Evolutionary conservation across 2,329 filamentous ascomycete species (phyloP).

Genomic region (Scortechinia acanthostroma): DNA sequence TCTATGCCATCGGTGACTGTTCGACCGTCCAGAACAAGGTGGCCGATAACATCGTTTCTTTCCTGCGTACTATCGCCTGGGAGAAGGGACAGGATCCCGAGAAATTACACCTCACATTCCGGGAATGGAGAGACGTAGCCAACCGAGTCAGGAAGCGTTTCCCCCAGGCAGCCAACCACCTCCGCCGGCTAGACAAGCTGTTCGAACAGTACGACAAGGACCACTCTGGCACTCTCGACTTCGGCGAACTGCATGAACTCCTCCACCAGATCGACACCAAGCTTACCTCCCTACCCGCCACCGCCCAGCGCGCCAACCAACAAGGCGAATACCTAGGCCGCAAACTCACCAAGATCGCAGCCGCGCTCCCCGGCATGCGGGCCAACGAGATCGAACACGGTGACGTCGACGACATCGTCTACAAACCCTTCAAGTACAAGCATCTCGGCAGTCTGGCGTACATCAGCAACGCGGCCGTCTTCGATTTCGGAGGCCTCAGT

Average conservation of each 20-base stretch:
- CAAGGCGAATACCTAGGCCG: constrained; percentile 87
- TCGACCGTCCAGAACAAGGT: constrained; percentile 96
- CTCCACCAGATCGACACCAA: constrained; percentile 89
- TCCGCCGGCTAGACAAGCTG: constrained; percentile 82
- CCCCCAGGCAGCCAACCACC: constrained; percentile 80
- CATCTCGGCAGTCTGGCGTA: constrained; percentile 91
- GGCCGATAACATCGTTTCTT: constrained; percentile 81
- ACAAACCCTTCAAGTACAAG: constrained; percentile 88
- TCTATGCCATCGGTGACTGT: constrained; percentile 95
- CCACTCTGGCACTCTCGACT: constrained; percentile 86
- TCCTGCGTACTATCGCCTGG: constrained; percentile 83
- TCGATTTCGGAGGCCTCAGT: constrained; percentile 75
- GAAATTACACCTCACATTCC: constrained; percentile 77
- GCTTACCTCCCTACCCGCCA: constrained; percentile 87
- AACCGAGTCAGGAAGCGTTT: constrained; percentile 79
- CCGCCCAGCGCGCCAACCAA: constrained; percentile 91
- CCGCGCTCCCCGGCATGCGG: constrained; percentile 65
- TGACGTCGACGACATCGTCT: constrained; percentile 84
- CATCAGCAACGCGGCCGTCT: constrained; percentile 91
- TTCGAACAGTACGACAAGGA: constrained; percentile 91
- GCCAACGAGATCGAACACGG: constrained; percentile 80
- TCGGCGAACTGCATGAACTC: constrained; percentile 81
- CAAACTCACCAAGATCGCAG: constrained; percentile 88
- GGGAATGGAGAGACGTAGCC: constrained; percentile 82
- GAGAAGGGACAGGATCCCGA: constrained; percentile 86